Percentiles rank a stretch among this genome's conserved stretches.
These are phyloP conservation scores for Mycena chlorophos DNA, from an alignment of 768 basidiomycete genomes.

Conservation along the genomic window DNA sequence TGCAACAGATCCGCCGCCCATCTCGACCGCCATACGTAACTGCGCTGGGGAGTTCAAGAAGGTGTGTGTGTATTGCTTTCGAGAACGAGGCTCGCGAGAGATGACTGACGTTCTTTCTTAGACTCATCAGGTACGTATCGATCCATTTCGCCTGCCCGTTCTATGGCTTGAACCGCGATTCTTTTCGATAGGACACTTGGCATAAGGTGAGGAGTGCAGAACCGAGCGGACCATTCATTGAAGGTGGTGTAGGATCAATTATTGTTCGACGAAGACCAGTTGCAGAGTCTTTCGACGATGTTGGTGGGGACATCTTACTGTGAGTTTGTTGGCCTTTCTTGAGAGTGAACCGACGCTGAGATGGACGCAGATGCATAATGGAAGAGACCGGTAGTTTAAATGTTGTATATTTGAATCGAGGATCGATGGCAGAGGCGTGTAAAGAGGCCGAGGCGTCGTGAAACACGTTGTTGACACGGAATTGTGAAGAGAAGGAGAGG, in stretches of 20 bases:
- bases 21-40: slow-evolving; percentile 85
- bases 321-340: slow-evolving; percentile 37
- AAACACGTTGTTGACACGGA: slow-evolving; percentile 15
- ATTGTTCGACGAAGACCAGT: slow-evolving; percentile 85
- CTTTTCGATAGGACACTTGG: slow-evolving; percentile 86
- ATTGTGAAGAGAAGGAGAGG: slow-evolving; percentile 17
- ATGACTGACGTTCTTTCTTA: slow-evolving; percentile 27
- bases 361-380: slow-evolving; percentile 17
- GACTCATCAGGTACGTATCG: slow-evolving; percentile 59
- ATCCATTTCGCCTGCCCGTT: slow-evolving; percentile 8
- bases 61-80: slow-evolving; percentile 43
- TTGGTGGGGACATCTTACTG: slow-evolving; percentile 89
- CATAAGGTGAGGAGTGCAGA: slow-evolving; percentile 45
- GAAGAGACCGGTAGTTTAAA: neutral
- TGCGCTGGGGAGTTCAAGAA: slow-evolving; percentile 86
- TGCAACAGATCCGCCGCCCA: slow-evolving; percentile 84
- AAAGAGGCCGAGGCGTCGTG: slow-evolving; percentile 1
- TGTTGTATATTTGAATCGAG: slow-evolving; percentile 2
- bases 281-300: slow-evolving; percentile 85
- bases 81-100: slow-evolving; percentile 14
- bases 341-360: neutral
- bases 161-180: slow-evolving; percentile 15
- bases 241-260: slow-evolving; percentile 55
- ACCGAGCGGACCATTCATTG: neutral
- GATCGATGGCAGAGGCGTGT: slow-evolving; percentile 5